Percentiles rank a stretch among this genome's conserved stretches.
phyloP scores from a whole-genome alignment of 768 basidiomycete genomes.

The Tephrocybe sp. region DNA sequence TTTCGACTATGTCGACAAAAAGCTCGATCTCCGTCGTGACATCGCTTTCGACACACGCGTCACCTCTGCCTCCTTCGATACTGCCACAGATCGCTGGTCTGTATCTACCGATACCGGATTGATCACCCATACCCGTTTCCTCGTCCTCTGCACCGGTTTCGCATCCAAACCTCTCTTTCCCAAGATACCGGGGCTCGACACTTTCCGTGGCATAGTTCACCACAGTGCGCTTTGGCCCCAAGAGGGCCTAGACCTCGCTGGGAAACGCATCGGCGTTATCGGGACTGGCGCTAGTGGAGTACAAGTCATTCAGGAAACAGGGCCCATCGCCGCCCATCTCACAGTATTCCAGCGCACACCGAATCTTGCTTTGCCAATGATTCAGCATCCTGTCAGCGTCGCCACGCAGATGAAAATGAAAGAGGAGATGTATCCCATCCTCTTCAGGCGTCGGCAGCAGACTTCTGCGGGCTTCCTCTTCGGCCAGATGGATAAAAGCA shows the following conservation, averaged over 20 bases:
- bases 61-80: slow-evolving; percentile 20
- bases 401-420: slow-evolving; percentile 17
- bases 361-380: slow-evolving; percentile 24
- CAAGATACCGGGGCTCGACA: slow-evolving; percentile 18
- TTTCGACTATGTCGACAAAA: slow-evolving; percentile 24
- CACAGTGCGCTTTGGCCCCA: slow-evolving; percentile 26
- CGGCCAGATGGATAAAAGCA: slow-evolving; percentile 9
- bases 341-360: slow-evolving; percentile 30
- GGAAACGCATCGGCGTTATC: slow-evolving; percentile 26
- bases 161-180: slow-evolving; percentile 24
- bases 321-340: slow-evolving; percentile 19
- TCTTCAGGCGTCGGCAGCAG: slow-evolving; percentile 20
- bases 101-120: slow-evolving; percentile 20
- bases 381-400: slow-evolving; percentile 14
- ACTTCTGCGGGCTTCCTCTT: slow-evolving; percentile 20
- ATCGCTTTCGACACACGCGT: slow-evolving; percentile 24
- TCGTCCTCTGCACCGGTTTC: slow-evolving; percentile 24
- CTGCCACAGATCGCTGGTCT: slow-evolving; percentile 19
- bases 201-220: slow-evolving; percentile 22
- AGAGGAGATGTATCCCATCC: slow-evolving; percentile 17
- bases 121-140: slow-evolving; percentile 18
- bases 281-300: slow-evolving; percentile 28
- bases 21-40: slow-evolving; percentile 23
- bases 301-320: slow-evolving; percentile 25
- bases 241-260: slow-evolving; percentile 17